These are phyloP conservation scores for Mediolabrus comicus DNA, from an alignment of 108 stramenopile species.

Conservation along the genomic window DNA sequence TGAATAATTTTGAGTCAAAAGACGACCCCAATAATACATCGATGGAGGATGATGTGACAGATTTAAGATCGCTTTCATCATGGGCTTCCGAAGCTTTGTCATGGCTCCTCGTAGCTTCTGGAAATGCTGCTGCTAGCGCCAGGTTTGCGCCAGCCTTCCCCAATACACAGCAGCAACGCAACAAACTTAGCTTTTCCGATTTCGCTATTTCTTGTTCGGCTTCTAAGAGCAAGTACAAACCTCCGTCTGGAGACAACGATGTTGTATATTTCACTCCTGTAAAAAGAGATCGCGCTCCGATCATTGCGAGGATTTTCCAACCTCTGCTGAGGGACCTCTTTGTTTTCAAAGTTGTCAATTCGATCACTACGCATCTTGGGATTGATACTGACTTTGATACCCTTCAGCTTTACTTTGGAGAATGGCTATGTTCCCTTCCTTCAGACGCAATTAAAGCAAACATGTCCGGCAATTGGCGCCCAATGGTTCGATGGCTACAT, in stretches of 20 bases:
- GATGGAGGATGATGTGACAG: constrained; percentile 15
- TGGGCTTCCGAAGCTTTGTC: constrained; percentile 52
- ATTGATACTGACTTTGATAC: constrained; percentile 57
- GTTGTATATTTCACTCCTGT: constrained; percentile 63
- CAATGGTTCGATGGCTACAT: constrained; percentile 71
- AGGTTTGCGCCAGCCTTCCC: constrained; percentile 12
- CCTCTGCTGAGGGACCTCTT: constrained; percentile 75
- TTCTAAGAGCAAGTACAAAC: constrained; percentile 6
- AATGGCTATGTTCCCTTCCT: constrained; percentile 68
- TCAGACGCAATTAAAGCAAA: constrained; percentile 52
- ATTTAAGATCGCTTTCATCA: constrained; percentile 2
- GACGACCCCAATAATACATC: constrained; percentile 1
- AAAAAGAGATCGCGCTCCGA: constrained; percentile 55
- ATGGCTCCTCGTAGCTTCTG: constrained; percentile 45
- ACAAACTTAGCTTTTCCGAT: constrained; percentile 35
- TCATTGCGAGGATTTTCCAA: constrained; percentile 63
- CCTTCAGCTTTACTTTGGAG: constrained; percentile 74
- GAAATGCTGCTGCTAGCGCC: constrained; percentile 11
- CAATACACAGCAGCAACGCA: background rate
- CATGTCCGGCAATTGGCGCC: constrained; percentile 55
- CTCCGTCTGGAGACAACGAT: constrained; percentile 10
- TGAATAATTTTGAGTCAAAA: constrained; percentile 62
- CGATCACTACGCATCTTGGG: constrained; percentile 63
- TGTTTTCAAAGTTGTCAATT: constrained; percentile 65
- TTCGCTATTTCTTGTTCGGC: constrained; percentile 42